Conservation (phyloP, 1,284 basidiomycete species). For the Bjerkandera adusta region DNA sequence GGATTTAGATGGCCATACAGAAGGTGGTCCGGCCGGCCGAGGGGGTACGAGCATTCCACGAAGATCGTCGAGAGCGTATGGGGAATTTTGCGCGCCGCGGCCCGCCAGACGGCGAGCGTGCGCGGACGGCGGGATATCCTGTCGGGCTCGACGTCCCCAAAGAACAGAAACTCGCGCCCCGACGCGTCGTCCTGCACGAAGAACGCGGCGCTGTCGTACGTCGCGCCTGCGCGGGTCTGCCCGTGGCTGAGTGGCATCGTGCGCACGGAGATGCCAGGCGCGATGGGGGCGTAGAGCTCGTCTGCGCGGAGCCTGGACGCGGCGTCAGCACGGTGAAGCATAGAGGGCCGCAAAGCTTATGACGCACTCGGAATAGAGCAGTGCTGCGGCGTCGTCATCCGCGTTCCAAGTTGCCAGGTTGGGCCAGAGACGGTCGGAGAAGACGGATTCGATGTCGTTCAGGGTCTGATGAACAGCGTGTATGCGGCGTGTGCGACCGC, state of each 20-base stretch:
- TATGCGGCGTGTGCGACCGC: conserved; percentile 63
- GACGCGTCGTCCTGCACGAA: conserved; percentile 65
- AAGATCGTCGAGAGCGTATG: conserved; percentile 64
- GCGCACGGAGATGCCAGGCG: conserved; percentile 58
- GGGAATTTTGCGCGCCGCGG: conserved; percentile 68
- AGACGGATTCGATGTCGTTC: conserved; percentile 69
- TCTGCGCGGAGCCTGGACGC: conserved; percentile 31
- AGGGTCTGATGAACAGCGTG: conserved; percentile 62
- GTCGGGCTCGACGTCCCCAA: conserved; percentile 84
- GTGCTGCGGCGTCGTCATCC: conserved; percentile 49
- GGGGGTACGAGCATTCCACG: conserved; percentile 82
- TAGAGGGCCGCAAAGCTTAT: background rate
- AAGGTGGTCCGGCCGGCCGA: conserved; percentile 53
- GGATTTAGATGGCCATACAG: conserved; percentile 81
- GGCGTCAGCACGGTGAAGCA: too few species aligned
- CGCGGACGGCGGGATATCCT: conserved; percentile 53
- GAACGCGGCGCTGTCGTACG: conserved; percentile 73
- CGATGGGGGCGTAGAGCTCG: conserved; percentile 50
- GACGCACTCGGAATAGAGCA: conserved; percentile 51
- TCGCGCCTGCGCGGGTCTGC: conserved; percentile 39
- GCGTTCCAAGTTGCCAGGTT: conserved; percentile 75
- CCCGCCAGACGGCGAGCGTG: conserved; percentile 67
- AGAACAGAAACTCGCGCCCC: conserved; percentile 71
- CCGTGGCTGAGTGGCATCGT: conserved; percentile 74
- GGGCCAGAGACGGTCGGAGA: conserved; percentile 80